A percentile compares a stretch with the other conserved stretches of the same genome.
Conservation (phyloP, 2,329 filamentous ascomycete species). For the Cercospora brassicicola region DNA sequence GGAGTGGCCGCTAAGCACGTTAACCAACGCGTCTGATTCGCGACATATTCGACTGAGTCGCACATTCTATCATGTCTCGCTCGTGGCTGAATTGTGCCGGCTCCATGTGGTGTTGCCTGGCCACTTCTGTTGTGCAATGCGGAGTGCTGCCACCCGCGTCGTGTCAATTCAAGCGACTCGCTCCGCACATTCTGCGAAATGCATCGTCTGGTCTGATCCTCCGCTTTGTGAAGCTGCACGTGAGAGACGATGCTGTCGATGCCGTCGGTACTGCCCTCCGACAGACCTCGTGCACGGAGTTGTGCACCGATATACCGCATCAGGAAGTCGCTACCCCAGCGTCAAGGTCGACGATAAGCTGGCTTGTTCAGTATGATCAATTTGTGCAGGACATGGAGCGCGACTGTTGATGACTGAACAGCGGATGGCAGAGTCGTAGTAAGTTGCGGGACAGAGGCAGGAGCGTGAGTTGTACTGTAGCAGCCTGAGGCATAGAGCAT, state of each 20-base stretch:
- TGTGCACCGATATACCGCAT: neutral
- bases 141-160: neutral
- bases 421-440: neutral
- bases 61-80: neutral
- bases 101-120: neutral
- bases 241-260: neutral
- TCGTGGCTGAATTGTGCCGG: neutral
- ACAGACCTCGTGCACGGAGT: neutral
- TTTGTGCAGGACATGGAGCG: neutral
- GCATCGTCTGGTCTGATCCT: neutral
- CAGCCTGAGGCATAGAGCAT: neutral
- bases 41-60: neutral
- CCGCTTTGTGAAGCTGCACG: neutral
- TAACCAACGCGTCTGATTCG: neutral
- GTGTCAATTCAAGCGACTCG: neutral
- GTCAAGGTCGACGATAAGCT: neutral
- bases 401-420: neutral
- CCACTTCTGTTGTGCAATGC: neutral
- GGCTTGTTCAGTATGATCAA: neutral
- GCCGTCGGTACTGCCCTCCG: neutral
- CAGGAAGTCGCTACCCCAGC: neutral
- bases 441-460: neutral
- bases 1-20: neutral
- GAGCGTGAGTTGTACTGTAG: neutral
- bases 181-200: neutral